Base-by-base conservation (phyloP, 345 rosid genomes). In the Linum lewisii region DNA sequence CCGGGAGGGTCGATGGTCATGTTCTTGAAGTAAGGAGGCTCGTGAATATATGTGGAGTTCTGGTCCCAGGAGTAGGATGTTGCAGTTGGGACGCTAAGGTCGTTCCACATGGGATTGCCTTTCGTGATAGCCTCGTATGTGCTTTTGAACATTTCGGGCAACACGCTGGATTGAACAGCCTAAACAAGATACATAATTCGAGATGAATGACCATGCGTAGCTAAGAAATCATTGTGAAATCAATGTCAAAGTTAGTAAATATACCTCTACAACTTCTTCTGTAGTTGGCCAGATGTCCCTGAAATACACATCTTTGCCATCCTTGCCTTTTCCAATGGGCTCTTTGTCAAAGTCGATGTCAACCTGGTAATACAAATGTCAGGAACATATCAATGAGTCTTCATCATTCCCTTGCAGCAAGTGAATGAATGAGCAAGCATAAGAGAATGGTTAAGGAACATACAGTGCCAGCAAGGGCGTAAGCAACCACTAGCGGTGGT, bases 381-480 rank as follows among this genome's bases (percentile, higher is more conserved):
- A 11, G 5, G 38, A 34, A 34, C n/a, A n/a, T n/a, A 34, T 34
- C 38, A 34, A 34, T 11, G 38, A 11, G 38, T 34, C 8, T 22
- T 50, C 24, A 49, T 49, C 2, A 42, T 11, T 42, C 15, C 4
- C 14, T 42, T 42, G 47, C 16, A 42, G 14, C 15, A 42, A 42
- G 47, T 11, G 47, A 11, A 29, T 1, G 47, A 11, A 7, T 11
- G 47, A 42, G 47, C 16, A 11, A 42, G 13, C 15, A 11, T 42
- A 11, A 11, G 47, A 42, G 13, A 42, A 19, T 14, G 45, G 51
- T 18, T 14, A 26, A 24, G 47, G 47, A 26, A 19, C 66, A 32
- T 86, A 93, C 99, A 76, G 97, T 93, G 78, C 97, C 97, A 76
- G 99, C 96, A 63, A 93, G 92, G 61, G 99, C 97, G 81, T 93